A percentile compares a stretch with the other conserved stretches of the same genome.
phyloP scores from a whole-genome alignment of 2,329 filamentous ascomycete species.

The Aspergillus fischeri region DNA sequence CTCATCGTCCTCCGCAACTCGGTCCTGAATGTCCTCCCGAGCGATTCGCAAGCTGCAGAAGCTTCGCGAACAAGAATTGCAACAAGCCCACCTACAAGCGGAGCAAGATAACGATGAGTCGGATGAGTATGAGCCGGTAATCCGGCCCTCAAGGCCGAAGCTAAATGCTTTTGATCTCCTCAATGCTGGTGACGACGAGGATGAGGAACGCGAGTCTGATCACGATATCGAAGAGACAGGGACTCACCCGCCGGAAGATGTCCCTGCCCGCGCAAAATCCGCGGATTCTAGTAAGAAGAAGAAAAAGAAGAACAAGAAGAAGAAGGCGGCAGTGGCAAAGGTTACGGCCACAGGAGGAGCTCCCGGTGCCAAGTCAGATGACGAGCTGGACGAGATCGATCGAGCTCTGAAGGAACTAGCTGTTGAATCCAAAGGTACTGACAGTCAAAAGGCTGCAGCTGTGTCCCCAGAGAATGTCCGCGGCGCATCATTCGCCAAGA shows the following conservation, averaged over 20 bases:
- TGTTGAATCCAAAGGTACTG: slow-evolving; percentile 31
- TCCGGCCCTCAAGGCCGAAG: slow-evolving; percentile 37
- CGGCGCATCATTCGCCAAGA: slow-evolving; percentile 32
- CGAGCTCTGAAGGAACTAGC: slow-evolving; percentile 58
- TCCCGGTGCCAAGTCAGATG: slow-evolving; percentile 16
- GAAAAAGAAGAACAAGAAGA: slow-evolving; percentile 59
- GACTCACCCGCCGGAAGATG: slow-evolving; percentile 14
- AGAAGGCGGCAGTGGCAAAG: slow-evolving; percentile 51
- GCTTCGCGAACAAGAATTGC: slow-evolving; percentile 56
- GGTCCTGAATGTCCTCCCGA: slow-evolving; percentile 56
- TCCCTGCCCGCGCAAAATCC: slow-evolving; percentile 16
- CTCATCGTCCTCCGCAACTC: neutral
- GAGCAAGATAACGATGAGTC: slow-evolving; percentile 36
- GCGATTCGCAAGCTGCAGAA: slow-evolving; percentile 62
- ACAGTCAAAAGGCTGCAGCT: slow-evolving; percentile 12
- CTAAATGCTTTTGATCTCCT: slow-evolving; percentile 54
- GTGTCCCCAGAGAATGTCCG: slow-evolving; percentile 32
- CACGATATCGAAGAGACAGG: slow-evolving; percentile 15
- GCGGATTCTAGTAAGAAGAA: slow-evolving; percentile 28
- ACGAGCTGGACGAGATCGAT: slow-evolving; percentile 62
- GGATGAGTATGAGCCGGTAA: slow-evolving; percentile 37
- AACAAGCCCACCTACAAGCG: slow-evolving; percentile 38
- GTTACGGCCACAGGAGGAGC: slow-evolving; percentile 19
- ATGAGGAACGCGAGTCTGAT: slow-evolving; percentile 34
- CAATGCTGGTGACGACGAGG: slow-evolving; percentile 41